Evolutionary conservation across 257 asterid species (phyloP).

Genomic region (Voacanga thouarsii): DNA sequence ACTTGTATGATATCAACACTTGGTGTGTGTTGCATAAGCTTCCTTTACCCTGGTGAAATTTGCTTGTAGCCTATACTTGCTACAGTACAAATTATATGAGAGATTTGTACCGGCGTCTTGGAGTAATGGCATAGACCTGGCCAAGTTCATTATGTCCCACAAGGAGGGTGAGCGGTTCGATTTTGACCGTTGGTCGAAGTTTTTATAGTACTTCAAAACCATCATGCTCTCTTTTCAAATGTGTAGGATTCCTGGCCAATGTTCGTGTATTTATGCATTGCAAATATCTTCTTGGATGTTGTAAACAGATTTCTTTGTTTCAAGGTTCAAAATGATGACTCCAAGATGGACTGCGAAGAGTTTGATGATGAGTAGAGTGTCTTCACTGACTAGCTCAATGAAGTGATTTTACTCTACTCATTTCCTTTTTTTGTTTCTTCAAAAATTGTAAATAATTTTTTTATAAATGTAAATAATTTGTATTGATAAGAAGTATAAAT

Average conservation of each 20-base stretch:
- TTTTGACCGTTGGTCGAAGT: background rate
- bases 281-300: background rate
- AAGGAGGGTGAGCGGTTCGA: background rate
- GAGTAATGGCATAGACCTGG: background rate
- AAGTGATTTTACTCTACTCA: no score
- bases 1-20: background rate
- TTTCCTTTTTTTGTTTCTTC: no score
- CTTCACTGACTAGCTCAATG: background rate
- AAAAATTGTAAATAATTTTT: no score
- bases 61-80: no score
- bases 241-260: background rate
- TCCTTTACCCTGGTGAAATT: no score
- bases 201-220: background rate
- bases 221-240: background rate
- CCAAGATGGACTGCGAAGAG: background rate
- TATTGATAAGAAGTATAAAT: no score
- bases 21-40: background rate
- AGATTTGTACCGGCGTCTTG: background rate
- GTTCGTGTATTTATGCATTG: background rate
- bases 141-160: background rate
- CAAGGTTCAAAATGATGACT: background rate
- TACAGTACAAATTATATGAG: no score
- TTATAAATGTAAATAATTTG: no score
- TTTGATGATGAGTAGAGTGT: background rate
- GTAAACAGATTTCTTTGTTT: background rate